Percentiles rank a stretch among this genome's conserved stretches.
These are phyloP conservation scores for Melampsora americana DNA, from an alignment of 1,284 basidiomycete genomes.

Conservation along the genomic window DNA sequence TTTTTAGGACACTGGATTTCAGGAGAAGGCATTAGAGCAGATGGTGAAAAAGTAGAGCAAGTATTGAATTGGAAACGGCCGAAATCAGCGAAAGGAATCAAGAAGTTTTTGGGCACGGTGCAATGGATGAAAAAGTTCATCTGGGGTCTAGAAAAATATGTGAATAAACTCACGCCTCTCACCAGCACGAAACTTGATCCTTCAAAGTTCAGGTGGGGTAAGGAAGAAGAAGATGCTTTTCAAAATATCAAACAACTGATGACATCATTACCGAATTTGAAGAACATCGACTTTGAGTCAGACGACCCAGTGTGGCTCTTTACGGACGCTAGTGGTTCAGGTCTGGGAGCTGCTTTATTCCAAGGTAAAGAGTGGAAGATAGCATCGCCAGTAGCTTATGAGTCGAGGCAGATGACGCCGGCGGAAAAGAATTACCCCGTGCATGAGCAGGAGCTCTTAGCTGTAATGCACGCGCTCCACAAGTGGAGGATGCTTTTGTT, in stretches of 20 bases:
- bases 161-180: not conserved
- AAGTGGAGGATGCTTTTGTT: not conserved
- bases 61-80: constrained; percentile 56
- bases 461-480: not conserved
- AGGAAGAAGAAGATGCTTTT: constrained; percentile 47
- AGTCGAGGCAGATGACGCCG: not conserved
- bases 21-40: constrained; percentile 52
- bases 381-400: not conserved
- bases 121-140: constrained; percentile 6
- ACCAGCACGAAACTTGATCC: not conserved
- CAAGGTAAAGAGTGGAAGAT: constrained; percentile 4
- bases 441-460: not conserved
- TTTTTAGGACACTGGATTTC: constrained; percentile 57
- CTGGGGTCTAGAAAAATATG: constrained; percentile 3
- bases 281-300: constrained; percentile 53
- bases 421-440: constrained; percentile 1
- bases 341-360: constrained; percentile 8
- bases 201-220: constrained; percentile 12
- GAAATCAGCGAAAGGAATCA: not conserved
- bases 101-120: constrained; percentile 1
- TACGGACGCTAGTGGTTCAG: constrained; percentile 33
- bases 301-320: constrained; percentile 44
- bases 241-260: constrained; percentile 54
- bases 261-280: constrained; percentile 51
- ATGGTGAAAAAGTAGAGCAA: constrained; percentile 52